phyloP scores from a whole-genome alignment of 2,329 filamentous ascomycete species.

The Tolypocladium tundrense region DNA sequence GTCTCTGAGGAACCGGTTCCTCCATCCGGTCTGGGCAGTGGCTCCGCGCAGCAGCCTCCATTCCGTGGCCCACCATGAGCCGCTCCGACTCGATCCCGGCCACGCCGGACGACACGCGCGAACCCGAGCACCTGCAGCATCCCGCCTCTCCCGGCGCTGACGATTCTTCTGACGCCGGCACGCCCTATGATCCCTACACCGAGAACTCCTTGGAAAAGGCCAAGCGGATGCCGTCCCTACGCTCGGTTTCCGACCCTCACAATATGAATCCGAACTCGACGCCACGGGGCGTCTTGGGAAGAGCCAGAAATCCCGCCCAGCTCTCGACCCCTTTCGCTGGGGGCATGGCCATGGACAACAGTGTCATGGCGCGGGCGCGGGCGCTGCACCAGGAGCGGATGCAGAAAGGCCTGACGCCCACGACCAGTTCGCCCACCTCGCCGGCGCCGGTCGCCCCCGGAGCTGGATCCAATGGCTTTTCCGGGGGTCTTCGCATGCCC shows the following conservation, averaged over 20 bases:
- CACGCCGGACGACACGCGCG: conserved; percentile 35
- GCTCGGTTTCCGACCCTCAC: conserved; percentile 49
- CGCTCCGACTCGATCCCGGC: conserved; percentile 28
- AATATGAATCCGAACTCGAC: conserved; percentile 78
- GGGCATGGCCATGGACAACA: conserved; percentile 23
- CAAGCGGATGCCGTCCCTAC: conserved; percentile 47
- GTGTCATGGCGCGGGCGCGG: conserved; percentile 36
- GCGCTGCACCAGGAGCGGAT: conserved; percentile 36
- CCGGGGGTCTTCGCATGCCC: conserved; percentile 32
- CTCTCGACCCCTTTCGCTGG: conserved; percentile 25
- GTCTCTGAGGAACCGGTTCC: conserved; percentile 1
- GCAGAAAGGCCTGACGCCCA: conserved; percentile 29
- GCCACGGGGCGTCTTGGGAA: conserved; percentile 65
- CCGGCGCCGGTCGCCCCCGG: conserved; percentile 21
- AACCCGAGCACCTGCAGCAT: conserved; percentile 20
- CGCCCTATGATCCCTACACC: conserved; percentile 28
- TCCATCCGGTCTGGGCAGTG: conserved; percentile 3
- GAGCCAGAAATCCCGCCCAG: conserved; percentile 42
- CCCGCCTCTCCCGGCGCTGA: conserved; percentile 34
- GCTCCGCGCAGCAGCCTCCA: neutral
- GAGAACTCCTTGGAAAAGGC: conserved; percentile 19
- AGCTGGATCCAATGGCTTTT: conserved; percentile 30
- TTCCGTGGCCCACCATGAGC: conserved; percentile 8
- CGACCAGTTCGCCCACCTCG: conserved; percentile 16
- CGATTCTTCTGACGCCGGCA: conserved; percentile 36